Evolutionary conservation across 768 basidiomycete genomes (phyloP).

Genomic region (Lactarius pseudohatsudake): DNA sequence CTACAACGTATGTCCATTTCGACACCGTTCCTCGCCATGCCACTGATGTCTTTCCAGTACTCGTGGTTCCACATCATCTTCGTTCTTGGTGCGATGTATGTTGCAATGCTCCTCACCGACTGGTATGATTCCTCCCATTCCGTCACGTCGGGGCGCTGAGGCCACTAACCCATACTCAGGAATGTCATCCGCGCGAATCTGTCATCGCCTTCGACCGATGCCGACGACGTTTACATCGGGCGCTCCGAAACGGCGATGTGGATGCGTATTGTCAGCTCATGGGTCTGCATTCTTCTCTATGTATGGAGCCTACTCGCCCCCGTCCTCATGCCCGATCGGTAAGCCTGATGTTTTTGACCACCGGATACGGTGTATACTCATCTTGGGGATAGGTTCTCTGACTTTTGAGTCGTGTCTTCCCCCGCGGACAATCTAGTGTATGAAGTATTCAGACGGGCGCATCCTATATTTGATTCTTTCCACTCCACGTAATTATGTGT

Average conservation of each 20-base stretch:
- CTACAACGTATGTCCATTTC: constrained; percentile 72
- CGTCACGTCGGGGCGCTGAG: constrained; percentile 7
- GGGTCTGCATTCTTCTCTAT: constrained; percentile 87
- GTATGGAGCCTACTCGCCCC: constrained; percentile 89
- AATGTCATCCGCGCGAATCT: constrained; percentile 59
- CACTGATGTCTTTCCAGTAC: constrained; percentile 56
- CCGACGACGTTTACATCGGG: constrained; percentile 85
- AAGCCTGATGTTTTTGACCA: constrained; percentile 33
- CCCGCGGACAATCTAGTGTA: constrained; percentile 10
- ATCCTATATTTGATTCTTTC: constrained; percentile 10
- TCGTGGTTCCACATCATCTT: constrained; percentile 99
- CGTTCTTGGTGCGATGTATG: constrained; percentile 94
- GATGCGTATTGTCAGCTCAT: constrained; percentile 96
- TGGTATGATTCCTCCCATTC: constrained; percentile 62
- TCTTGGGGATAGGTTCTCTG: constrained; percentile 11
- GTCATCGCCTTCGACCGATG: constrained; percentile 47
- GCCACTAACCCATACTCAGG: constrained; percentile 42
- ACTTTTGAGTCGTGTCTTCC: constrained; percentile 6
- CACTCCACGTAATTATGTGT: neutral
- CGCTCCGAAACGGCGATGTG: constrained; percentile 97
- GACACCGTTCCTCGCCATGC: constrained; percentile 1
- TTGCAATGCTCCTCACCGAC: constrained; percentile 94
- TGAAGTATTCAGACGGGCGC: constrained; percentile 5
- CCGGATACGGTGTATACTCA: constrained; percentile 7
- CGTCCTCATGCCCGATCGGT: constrained; percentile 88